Evolutionary conservation across 768 basidiomycete genomes (phyloP), one percentile per base, ranked within the genome.

Genomic region (Termitomyces sp.): DNA sequence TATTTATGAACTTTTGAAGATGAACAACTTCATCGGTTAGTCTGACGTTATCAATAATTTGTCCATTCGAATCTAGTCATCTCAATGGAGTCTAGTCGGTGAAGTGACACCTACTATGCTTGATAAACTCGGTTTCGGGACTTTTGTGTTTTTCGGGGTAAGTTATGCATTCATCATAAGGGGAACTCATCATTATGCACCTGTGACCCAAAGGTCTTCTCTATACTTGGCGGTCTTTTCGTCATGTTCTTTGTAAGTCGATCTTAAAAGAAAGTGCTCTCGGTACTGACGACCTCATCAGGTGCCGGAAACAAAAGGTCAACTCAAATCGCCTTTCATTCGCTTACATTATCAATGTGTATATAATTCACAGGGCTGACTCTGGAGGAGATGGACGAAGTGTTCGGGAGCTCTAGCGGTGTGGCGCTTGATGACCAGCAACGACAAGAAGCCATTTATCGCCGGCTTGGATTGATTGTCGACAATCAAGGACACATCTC

Each of bases 361-460:
- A n/a, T n/a, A 1, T 27, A 9, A 14, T 47, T 3, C 10, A 34
- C 36, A 76, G 73, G 83, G 32, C 75, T 87, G 4, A 80, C 83
- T 3, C 75, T 91, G 46, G 89, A 92, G 66, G 87, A 92, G 69
- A 88, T 91, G 82, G 90, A 92, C 69, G 81, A 81, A 29, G 81
- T 88, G 20, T 92, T 92, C 68, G 85, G 86, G 32, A 81, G 81
- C 53, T 73, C 71, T 9, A 69, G 67, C 47, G 81, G 81, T 36
- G 70, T 86, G 46, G 84, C 79, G 1, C 74, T 73, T 12, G 80
- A 81, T 18, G 90, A 92, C 67, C 73, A 77, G 60, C 68, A 67
- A 32, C 73, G 77, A 16, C 74, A 78, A 56, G 67, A 71, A 42
- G 72, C 65, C 20, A 88, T 90, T 58, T 78, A 83, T 63, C 76